A percentile compares a stretch with the other conserved stretches of the same genome.
Conservation (phyloP, 345 rosid genomes). For the Euphorbia peplus region DNA sequence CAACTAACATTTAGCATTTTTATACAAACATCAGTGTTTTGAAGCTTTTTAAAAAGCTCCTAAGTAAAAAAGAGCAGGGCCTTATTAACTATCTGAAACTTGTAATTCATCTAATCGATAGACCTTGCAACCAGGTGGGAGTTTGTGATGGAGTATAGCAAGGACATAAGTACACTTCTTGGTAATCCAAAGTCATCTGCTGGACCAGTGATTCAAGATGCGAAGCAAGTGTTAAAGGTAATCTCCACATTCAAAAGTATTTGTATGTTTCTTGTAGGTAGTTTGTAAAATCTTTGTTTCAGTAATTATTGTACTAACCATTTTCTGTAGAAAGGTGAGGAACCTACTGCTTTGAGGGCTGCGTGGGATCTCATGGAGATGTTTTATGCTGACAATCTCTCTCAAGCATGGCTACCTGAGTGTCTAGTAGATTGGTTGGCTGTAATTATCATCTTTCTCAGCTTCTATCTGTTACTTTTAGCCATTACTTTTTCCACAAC, state of each 20-base stretch:
- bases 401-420: constrained; percentile 81
- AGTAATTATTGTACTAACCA: background rate
- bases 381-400: constrained; percentile 69
- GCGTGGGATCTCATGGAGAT: constrained; percentile 97
- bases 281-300: background rate
- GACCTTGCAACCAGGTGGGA: constrained; percentile 60
- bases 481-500: constrained; percentile 3
- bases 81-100: background rate
- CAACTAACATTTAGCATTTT: too few species aligned
- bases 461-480: constrained; percentile 6
- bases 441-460: constrained; percentile 52
- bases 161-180: constrained; percentile 66
- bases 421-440: constrained; percentile 87
- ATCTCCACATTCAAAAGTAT: background rate
- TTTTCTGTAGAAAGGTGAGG: constrained; percentile 44
- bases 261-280: too few species aligned
- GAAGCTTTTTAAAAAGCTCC: too few species aligned
- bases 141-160: constrained; percentile 82
- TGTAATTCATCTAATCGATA: background rate
- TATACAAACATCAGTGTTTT: too few species aligned
- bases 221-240: constrained; percentile 58
- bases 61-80: too few species aligned
- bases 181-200: constrained; percentile 37
- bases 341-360: constrained; percentile 71
- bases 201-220: constrained; percentile 54